phyloP scores from a whole-genome alignment of 345 rosid species.

The Linum lewisii region DNA sequence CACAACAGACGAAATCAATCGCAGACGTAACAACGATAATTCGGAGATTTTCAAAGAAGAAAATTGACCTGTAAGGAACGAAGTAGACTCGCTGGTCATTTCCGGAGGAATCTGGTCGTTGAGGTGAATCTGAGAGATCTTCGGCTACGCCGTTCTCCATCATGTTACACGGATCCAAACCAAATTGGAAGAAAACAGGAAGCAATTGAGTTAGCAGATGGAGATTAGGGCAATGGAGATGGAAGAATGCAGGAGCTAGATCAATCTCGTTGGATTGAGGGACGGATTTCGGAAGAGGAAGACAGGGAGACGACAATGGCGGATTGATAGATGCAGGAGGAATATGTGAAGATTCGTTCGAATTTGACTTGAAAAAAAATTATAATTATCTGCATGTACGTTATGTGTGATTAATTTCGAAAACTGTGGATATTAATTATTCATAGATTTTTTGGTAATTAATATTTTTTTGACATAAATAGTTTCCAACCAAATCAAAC shows the following conservation, averaged over 20 bases:
- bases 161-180: not conserved
- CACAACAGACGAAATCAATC: not conserved
- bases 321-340: constrained; percentile 15
- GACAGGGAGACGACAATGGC: constrained; percentile 7
- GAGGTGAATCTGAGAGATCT: constrained; percentile 49
- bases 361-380: constrained; percentile 20
- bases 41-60: constrained; percentile 5
- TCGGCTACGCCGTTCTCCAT: constrained; percentile 40
- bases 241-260: constrained; percentile 15
- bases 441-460: no score
- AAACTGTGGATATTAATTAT: no score
- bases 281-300: not conserved
- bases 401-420: no score
- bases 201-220: constrained; percentile 1
- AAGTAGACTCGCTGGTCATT: constrained; percentile 83
- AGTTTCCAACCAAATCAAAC: no score
- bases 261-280: not conserved
- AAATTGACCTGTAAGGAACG: constrained; percentile 63
- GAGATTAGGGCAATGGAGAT: not conserved
- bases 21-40: not conserved
- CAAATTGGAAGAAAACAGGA: constrained; percentile 6
- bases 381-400: not conserved
- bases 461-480: no score
- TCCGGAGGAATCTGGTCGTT: constrained; percentile 40
- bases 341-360: not conserved